Evolutionary conservation across 208 protist genomes (phyloP).

Genomic region (Crithidia brevicula): DNA sequence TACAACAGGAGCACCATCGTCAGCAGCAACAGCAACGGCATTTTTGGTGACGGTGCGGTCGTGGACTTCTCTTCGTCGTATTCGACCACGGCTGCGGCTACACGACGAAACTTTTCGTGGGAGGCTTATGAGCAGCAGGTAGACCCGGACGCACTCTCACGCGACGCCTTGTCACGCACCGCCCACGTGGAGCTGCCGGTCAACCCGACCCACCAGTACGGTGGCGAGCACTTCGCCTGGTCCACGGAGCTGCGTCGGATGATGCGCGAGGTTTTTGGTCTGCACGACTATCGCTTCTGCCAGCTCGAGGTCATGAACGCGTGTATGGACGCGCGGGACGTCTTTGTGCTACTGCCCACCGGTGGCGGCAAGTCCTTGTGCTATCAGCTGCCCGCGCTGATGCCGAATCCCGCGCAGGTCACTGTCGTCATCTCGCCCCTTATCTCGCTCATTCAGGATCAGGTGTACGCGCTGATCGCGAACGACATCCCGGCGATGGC

Average conservation of each 20-base stretch:
- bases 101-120: conserved; percentile 60
- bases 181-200: conserved; percentile 63
- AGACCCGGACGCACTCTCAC: conserved; percentile 33
- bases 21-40: neutral
- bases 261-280: conserved; percentile 90
- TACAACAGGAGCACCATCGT: neutral
- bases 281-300: conserved; percentile 90
- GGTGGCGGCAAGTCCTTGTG: conserved; percentile 96
- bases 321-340: conserved; percentile 86
- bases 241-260: conserved; percentile 81
- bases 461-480: conserved; percentile 87
- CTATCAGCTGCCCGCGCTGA: conserved; percentile 95
- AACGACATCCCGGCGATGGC: conserved; percentile 86
- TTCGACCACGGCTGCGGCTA: neutral
- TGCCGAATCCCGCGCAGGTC: conserved; percentile 84
- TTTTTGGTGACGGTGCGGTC: too few relatives aligned
- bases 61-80: conserved; percentile 10
- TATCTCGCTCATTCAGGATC: conserved; percentile 97
- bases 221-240: conserved; percentile 80
- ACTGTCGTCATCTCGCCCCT: conserved; percentile 96
- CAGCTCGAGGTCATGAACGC: conserved; percentile 97
- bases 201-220: conserved; percentile 73
- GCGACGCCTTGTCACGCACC: conserved; percentile 42
- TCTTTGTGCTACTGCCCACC: conserved; percentile 96
- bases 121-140: conserved; percentile 69